These are phyloP conservation scores for Populus deltoides DNA, from an alignment of 345 rosid genomes.

Conservation along the genomic window DNA sequence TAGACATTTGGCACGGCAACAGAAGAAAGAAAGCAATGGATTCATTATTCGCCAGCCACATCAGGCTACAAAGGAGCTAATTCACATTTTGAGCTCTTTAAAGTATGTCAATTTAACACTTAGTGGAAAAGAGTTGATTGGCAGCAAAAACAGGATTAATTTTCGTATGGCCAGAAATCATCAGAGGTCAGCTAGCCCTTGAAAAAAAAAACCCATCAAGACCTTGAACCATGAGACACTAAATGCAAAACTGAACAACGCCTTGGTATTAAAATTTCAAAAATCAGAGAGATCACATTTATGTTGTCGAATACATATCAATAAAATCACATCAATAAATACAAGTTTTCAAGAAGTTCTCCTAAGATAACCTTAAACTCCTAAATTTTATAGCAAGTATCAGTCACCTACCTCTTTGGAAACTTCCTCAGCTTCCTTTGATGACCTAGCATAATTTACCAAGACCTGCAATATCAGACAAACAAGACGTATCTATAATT, in stretches of 20 bases:
- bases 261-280: neutral
- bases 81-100: neutral
- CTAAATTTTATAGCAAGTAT: too few species aligned
- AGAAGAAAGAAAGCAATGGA: too few species aligned
- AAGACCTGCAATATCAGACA: slow-evolving; percentile 53
- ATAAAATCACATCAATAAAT: neutral
- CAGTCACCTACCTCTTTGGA: slow-evolving; percentile 56
- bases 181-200: neutral
- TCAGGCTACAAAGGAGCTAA: neutral
- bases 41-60: neutral
- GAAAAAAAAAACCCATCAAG: neutral
- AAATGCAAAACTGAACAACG: neutral
- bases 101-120: too few species aligned
- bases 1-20: neutral
- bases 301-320: neutral
- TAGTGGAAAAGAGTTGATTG: neutral
- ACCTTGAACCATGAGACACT: neutral
- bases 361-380: too few species aligned
- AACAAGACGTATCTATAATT: neutral
- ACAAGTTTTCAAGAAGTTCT: too few species aligned
- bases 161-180: neutral
- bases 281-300: neutral
- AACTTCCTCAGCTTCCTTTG: slow-evolving; percentile 96
- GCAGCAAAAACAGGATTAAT: neutral
- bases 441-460: slow-evolving; percentile 92